Percentiles rank a stretch among this genome's conserved stretches.
These are phyloP conservation scores for Pinus tabuliformis DNA, from an alignment of 75 land plant species.

Conservation along the genomic window DNA sequence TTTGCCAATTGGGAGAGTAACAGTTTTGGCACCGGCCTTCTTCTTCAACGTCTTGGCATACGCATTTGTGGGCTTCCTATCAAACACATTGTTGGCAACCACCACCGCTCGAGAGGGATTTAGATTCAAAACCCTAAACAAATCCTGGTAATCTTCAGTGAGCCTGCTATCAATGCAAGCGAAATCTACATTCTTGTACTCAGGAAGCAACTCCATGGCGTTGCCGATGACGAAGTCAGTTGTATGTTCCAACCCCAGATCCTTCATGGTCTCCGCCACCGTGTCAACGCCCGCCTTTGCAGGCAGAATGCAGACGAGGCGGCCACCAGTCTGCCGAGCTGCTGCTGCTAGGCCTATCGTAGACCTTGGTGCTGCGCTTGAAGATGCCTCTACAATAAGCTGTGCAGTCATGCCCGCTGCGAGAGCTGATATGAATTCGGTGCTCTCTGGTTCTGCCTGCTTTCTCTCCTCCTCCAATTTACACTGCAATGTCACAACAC, in stretches of 20 bases:
- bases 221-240: slow-evolving; percentile 59
- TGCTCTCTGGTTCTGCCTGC: slow-evolving; percentile 40
- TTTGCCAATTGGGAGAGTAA: slow-evolving; percentile 59
- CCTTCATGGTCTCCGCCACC: slow-evolving; percentile 36
- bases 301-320: slow-evolving; percentile 52
- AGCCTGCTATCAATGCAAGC: slow-evolving; percentile 47
- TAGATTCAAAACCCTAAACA: slow-evolving; percentile 33
- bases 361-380: slow-evolving; percentile 10
- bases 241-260: slow-evolving; percentile 30
- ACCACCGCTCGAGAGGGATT: slow-evolving; percentile 59
- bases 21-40: slow-evolving; percentile 18
- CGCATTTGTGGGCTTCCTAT: slow-evolving; percentile 13
- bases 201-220: slow-evolving; percentile 27
- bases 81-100: slow-evolving; percentile 48
- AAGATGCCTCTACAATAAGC: slow-evolving; percentile 56
- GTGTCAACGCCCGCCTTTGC: slow-evolving; percentile 26
- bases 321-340: slow-evolving; percentile 68
- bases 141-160: slow-evolving; percentile 21
- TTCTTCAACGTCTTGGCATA: slow-evolving; percentile 17
- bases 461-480: slow-evolving; percentile 8
- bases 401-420: slow-evolving; percentile 69
- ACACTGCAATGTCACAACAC: slow-evolving; percentile 19
- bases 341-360: slow-evolving; percentile 48
- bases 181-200: slow-evolving; percentile 47
- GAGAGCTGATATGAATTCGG: slow-evolving; percentile 68